These are phyloP conservation scores for Malassezia dermatis DNA, from an alignment of 1,284 basidiomycete species.

Conservation along the genomic window DNA sequence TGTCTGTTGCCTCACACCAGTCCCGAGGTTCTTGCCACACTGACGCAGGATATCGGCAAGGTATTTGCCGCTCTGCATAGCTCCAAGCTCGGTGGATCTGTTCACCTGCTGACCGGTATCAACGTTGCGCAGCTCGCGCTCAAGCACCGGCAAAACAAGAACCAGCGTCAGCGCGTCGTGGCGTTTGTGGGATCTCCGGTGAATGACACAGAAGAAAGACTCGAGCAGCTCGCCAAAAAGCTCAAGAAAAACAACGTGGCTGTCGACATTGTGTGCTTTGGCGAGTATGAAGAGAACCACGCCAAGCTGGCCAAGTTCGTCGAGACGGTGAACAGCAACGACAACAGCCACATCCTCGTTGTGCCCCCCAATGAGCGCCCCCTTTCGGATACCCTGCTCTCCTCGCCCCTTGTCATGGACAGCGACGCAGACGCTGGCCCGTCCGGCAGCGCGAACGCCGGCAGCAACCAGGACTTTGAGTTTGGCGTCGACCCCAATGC, in stretches of 20 bases:
- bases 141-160: slow-evolving; percentile 98
- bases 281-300: slow-evolving; percentile 53
- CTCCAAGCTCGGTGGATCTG: slow-evolving; percentile 64
- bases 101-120: slow-evolving; percentile 78
- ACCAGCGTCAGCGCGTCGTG: slow-evolving; percentile 84
- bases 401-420: slow-evolving; percentile 73
- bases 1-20: slow-evolving; percentile 12
- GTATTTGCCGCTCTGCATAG: slow-evolving; percentile 69
- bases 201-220: slow-evolving; percentile 26
- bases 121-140: slow-evolving; percentile 88
- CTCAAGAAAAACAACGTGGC: slow-evolving; percentile 99
- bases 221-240: slow-evolving; percentile 78
- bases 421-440: slow-evolving; percentile 52
- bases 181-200: slow-evolving; percentile 80
- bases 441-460: slow-evolving; percentile 38
- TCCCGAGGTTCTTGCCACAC: slow-evolving; percentile 87
- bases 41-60: slow-evolving; percentile 88
- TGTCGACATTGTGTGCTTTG: slow-evolving; percentile 75
- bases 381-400: slow-evolving; percentile 70
- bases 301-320: slow-evolving; percentile 64
- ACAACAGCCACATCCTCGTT: slow-evolving; percentile 71
- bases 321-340: slow-evolving; percentile 63
- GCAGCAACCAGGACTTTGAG: slow-evolving; percentile 54
- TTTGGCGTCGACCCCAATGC: slow-evolving; percentile 87
- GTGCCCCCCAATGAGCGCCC: slow-evolving; percentile 62